Evolutionary conservation across 306 rosid genomes (phyloP), one percentile per base, ranked within the genome.

Genomic region (Cercis canadensis): DNA sequence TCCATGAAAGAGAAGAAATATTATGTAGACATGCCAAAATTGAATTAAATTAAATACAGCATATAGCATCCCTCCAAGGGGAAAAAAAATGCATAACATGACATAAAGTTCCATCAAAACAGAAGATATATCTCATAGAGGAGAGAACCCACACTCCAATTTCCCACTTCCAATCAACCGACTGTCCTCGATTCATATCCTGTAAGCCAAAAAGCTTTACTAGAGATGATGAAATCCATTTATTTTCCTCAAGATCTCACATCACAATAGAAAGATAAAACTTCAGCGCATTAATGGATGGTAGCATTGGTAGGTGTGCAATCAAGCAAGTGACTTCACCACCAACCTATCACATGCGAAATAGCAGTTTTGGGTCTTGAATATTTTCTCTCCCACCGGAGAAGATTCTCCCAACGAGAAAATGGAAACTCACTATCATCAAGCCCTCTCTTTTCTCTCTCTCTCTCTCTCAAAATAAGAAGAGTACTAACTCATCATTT

Each of bases 291-390:
- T 74, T 73, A 67, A 49, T 63, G 73, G 5, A 34, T 34, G 7
- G 39, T 67, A 55, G 78, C n/a, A n/a, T n/a, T n/a, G n/a, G 82
- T 62, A 51, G 70, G 14, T 31, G 70, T 50, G 67, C 57, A 60
- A 68, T 67, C 65, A 34, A 63, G 55, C 77, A 68, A 68, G 71
- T 72, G 57, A 67, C 80, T 62, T 47, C 62, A 54, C 4, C 8
- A 57, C 80, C 77, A 62, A 73, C 55, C 39, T 62, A 29, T 57
- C 55, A 53, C 79, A 77, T 67, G 76, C 44, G 43, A 56, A 57
- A 76, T 67, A 40, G 59, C 34, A 8, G 55, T 47, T 47, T 61
- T 4, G 32, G 53, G 51, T 71, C 45, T 65, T 66, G 57, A 34
- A 59, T 56, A 53, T 52, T 58, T 31, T 67, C 39, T 75, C 44